Evolutionary conservation across 179 eudicot species (phyloP), one percentile per base, ranked within the genome.

Genomic region (Spergularia azorica): DNA sequence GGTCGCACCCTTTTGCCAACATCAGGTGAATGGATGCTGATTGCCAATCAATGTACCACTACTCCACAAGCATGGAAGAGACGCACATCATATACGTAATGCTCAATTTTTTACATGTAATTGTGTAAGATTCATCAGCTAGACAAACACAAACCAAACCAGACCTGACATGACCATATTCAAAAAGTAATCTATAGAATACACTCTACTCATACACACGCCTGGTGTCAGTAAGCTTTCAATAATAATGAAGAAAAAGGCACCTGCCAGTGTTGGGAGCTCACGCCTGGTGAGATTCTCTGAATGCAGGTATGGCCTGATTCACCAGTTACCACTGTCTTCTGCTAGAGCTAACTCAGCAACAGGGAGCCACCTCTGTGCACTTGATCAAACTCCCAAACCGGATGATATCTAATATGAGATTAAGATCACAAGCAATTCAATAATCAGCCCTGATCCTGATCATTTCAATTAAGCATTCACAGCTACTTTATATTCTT

Each of bases 361-460:
- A 80, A 95, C 97, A 63, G 99, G 92, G 84, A 93, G 90, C 99
- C 97, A 95, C 87, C 98, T 91, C 78, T 95, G 86, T 95, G 97
- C 76, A 86, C 89, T 83, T 86, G 86, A 79, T 95, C 99, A 81
- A 95, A 95, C 80, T 93, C 97, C 99, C 99, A 95, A 59, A 95
- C 92, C 99, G 93, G 87, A 63, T 41, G 46, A 82, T 58, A 74
- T 75, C 72, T 80, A 77, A 67, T 67, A 79, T 78, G 70, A 78
- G 79, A 83, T 77, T 65, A 51, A 75, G 9, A 58, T 66, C 60
- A 46, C 21, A 75, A 78, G 62, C 70, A 38, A 73, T 67, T 79
- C 81, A 66, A 56, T 59, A 72, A 58, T 58, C 60, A 77, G 17
- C 39, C 17, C n/a, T n/a, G n/a, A n/a, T n/a, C n/a, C n/a, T n/a